Evolutionary conservation across 371 early-diverging fungal species (phyloP).

Genomic region (Mortierella sp.): DNA sequence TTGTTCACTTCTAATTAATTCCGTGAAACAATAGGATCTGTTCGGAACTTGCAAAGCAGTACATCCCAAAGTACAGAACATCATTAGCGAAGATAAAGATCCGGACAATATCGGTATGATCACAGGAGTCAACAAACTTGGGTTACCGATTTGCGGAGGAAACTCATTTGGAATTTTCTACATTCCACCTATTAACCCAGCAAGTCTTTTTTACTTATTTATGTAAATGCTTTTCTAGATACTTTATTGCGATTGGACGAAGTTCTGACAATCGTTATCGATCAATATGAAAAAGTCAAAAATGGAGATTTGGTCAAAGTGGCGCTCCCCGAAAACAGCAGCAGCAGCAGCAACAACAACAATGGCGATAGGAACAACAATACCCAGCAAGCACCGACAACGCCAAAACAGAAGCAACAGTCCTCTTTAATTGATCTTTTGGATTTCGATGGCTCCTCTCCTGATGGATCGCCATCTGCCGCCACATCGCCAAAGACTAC

Average conservation of each 20-base stretch:
- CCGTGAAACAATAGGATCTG: constrained; percentile 54
- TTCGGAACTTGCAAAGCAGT: constrained; percentile 65
- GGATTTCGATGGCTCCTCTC: constrained; percentile 23
- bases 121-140: not conserved
- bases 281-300: constrained; percentile 80
- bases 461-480: constrained; percentile 18
- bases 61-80: constrained; percentile 77
- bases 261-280: constrained; percentile 80
- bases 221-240: constrained; percentile 1
- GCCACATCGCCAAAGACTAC: constrained; percentile 33
- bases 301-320: constrained; percentile 68
- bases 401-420: constrained; percentile 8
- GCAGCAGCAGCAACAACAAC: not conserved
- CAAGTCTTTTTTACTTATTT: not conserved
- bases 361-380: not conserved
- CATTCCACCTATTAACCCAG: not conserved
- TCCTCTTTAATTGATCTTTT: constrained; percentile 42
- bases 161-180: not conserved
- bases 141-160: not conserved
- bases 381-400: constrained; percentile 1
- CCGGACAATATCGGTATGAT: constrained; percentile 72
- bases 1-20: too few relatives aligned
- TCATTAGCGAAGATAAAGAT: constrained; percentile 76
- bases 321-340: constrained; percentile 21
- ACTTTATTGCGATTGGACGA: constrained; percentile 79